Evolutionary conservation across 345 rosid genomes (phyloP), one percentile per base, ranked within the genome.

Genomic region (Aegle marmelos): DNA sequence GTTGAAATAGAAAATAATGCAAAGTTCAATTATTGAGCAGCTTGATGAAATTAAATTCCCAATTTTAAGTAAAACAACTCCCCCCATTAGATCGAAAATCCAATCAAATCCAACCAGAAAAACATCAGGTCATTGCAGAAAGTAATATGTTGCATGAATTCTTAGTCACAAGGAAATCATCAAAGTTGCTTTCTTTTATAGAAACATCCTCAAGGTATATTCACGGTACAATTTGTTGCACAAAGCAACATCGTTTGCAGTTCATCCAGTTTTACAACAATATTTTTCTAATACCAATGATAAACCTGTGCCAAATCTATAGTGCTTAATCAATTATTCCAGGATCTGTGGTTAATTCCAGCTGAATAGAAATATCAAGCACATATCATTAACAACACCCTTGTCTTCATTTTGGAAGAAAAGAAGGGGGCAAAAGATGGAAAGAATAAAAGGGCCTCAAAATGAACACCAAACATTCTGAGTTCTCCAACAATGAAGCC

Each of bases 301-400:
- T 64, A 76, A 54, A 54, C 19, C 24, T 31, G 25, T 76, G 9
- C 50, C 34, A 9, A 54, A 66, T 76, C 79, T 75, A n/a, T 48
- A 14, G 70, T 53, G 50, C 48, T 48, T 53, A 54, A 65, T 65
- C 9, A 75, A 56, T 76, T 67, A 67, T 76, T 76, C 66, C 34
- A 24, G 65, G 28, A 57, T 54, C 21, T 56, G 22, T 54, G 27
- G 56, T 25, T 25, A 56, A 76, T 36, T 67, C 31, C 24, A 21
- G 68, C 27, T 19, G 73, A 54, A 53, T 34, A 56, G 50, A 50
- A 27, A 76, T 25, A 37, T 24, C 39, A 54, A 57, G 22, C 24
- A 17, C 66, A 9, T 24, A 24, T 66, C 65, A 66, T 17, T 37
- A 54, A 76, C 7, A 3, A 28, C 54, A 53, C 33, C 19, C 34